phyloP scores from a whole-genome alignment of 176 grass and related monocot species.

The Thalia dealbata region DNA sequence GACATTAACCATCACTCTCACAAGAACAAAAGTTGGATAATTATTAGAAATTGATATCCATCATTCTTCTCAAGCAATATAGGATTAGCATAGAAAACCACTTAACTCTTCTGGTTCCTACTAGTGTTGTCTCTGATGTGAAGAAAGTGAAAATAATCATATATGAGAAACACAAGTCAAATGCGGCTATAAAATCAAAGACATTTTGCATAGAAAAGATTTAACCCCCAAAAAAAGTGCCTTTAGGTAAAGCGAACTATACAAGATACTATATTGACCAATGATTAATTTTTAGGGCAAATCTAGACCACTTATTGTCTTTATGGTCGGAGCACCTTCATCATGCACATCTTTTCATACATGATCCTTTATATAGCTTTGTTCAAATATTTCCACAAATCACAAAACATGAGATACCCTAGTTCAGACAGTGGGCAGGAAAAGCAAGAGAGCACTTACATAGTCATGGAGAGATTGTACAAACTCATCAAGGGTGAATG shows the following conservation, averaged over 20 bases:
- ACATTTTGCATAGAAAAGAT: neutral
- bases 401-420: neutral
- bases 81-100: neutral
- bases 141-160: neutral
- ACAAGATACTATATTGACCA: neutral
- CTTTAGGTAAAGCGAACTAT: neutral
- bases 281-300: neutral
- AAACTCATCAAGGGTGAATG: conserved; percentile 91
- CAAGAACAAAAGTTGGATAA: neutral
- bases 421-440: neutral
- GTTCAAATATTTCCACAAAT: too few species aligned
- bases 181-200: neutral
- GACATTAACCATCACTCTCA: too few species aligned
- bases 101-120: neutral
- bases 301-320: too few species aligned
- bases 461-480: conserved; percentile 96
- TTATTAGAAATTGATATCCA: too few species aligned
- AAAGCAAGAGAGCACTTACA: conserved; percentile 45
- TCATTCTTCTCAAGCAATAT: neutral
- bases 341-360: too few species aligned
- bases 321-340: too few species aligned
- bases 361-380: too few species aligned
- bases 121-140: neutral
- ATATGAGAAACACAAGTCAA: neutral
- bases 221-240: neutral